Evolutionary conservation across 2,329 filamentous ascomycete species (phyloP).

Genomic region (Phoma herbarum): DNA sequence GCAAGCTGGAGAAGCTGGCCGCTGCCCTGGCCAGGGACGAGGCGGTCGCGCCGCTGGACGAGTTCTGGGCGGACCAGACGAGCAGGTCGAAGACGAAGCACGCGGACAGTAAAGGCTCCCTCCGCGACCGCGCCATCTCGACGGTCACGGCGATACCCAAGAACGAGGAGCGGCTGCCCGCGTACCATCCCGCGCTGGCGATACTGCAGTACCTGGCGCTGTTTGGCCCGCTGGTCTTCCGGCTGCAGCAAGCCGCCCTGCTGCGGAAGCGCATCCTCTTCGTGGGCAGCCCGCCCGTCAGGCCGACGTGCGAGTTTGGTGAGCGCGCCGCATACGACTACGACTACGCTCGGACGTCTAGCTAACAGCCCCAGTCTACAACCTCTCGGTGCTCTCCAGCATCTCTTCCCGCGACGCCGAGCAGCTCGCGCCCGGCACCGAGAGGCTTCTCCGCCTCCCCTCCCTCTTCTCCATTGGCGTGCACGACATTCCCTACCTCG

Average conservation of each 20-base stretch:
- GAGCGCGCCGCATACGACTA: slow-evolving; percentile 33
- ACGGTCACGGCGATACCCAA: slow-evolving; percentile 52
- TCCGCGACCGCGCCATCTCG: slow-evolving; percentile 49
- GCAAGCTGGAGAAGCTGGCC: slow-evolving; percentile 77
- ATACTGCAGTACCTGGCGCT: slow-evolving; percentile 78
- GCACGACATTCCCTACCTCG: slow-evolving; percentile 85
- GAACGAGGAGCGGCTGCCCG: slow-evolving; percentile 72
- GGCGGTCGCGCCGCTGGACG: slow-evolving; percentile 71
- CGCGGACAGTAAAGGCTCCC: slow-evolving; percentile 5
- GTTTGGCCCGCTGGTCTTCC: slow-evolving; percentile 92
- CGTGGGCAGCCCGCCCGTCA: slow-evolving; percentile 84
- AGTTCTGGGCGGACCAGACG: slow-evolving; percentile 77
- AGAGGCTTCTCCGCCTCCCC: slow-evolving; percentile 70
- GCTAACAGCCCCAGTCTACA: slow-evolving; percentile 72
- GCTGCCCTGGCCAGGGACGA: slow-evolving; percentile 67
- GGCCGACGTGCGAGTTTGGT: slow-evolving; percentile 90
- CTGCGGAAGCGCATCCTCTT: slow-evolving; percentile 88
- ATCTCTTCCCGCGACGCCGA: slow-evolving; percentile 79
- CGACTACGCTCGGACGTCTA: background rate
- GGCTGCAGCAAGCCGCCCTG: slow-evolving; percentile 85
- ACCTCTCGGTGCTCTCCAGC: slow-evolving; percentile 90
- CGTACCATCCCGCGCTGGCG: slow-evolving; percentile 86
- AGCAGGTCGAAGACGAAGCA: slow-evolving; percentile 6
- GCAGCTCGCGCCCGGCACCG: slow-evolving; percentile 69
- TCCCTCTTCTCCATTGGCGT: slow-evolving; percentile 94